Base-by-base conservation (phyloP, 1,139 yeast species). In the Lodderomyces jiufengensis region DNA sequence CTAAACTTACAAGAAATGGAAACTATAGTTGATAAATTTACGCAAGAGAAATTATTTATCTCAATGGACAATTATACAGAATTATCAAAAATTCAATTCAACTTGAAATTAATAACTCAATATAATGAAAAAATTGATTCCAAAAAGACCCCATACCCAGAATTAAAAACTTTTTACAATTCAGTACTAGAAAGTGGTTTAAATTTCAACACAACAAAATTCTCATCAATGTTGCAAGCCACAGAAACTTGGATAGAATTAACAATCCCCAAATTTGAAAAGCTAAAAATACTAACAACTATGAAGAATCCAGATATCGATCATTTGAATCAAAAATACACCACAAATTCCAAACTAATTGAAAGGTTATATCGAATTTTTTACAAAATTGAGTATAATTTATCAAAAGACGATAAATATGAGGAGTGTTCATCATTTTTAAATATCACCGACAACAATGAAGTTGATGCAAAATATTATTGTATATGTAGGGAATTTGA, bases 401-500 rank as follows among this genome's bases (percentile, higher is more conserved):
- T 74, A 36, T 58, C 72, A 0, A 45, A 55, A 4, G 63, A 59
- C 3, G 85, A 79, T 43, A 40, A 38, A 0, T 70, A 60, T 43
- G 49, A 47, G 9, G 46, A 42, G 3, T 52, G 63, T 1, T 62
- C 72, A 1, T 53, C 67, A 0, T 60, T 48, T 36, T 34, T 50
- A 9, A 42, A 50, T 22, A 48, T 47, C 12, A 29, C 20, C 5
- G 7, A 18, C 7, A 7, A 18, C 5, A 18, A 5, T 18, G 20
- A 18, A 18, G 7, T 5, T 18, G 43, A 38, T 27, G 45, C 48
- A 27, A 54, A 48, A 27, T 61, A 55, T 21, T 85, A 80, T 52
- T 86, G 95, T 54, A 59, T 81, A 34, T 86, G 95, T 56, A 73
- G 95, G 29, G 75, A 71, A 39, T 62, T 65, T 15, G 95, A 84